Evolutionary conservation across 1,139 yeast genomes (phyloP), one percentile per base, ranked within the genome.

Genomic region (Taphrina betulina): DNA sequence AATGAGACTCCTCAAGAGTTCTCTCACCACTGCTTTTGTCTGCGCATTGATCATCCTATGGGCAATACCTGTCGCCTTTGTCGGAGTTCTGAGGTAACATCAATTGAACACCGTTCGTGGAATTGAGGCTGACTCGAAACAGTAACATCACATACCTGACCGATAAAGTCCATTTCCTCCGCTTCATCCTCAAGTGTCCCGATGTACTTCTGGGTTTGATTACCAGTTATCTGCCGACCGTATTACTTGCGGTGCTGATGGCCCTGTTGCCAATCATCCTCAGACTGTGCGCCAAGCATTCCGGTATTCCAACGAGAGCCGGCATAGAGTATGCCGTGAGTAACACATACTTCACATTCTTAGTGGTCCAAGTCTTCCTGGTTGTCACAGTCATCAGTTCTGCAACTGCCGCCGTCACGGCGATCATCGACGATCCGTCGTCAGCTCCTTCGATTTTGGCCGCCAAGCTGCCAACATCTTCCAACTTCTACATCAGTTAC

Each of bases 21-120:
- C 50, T 7, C 37, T 45, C 19, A 85, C 95, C 0, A 65, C 75
- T 53, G 76, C 82, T 17, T 80, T 82, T 12, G 78, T 88, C 61
- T 67, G 75, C 38, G 71, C 68, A 3, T 69, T 84, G 66, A 79
- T 88, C 61, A 78, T 90, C 57, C 84, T 89, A 68, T 92, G 97
- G 97, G 79, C 95, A 59, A 77, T 89, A 65, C 97, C 97, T 16
- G 96, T 90, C 53, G 95, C 96, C 1, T 87, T 88, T 69, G 96
- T 92, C 57, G 97, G 97, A 82, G 75, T 83, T 66, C 79, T 92
- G 63, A 89, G 97, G 45, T 41, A 10, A 12, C 29, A 17, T 19
- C 7, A 12, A 19, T 10, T 14, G n/a, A 10, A 3, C 28, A 10
- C 5, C 2, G 14, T 14, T 10, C 29, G 16, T 28, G 31, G 31